Percentiles rank a stretch among this genome's conserved stretches.
Conservation (phyloP, 371 early-diverging fungal species). For the Dinochytrium kinnereticum region DNA sequence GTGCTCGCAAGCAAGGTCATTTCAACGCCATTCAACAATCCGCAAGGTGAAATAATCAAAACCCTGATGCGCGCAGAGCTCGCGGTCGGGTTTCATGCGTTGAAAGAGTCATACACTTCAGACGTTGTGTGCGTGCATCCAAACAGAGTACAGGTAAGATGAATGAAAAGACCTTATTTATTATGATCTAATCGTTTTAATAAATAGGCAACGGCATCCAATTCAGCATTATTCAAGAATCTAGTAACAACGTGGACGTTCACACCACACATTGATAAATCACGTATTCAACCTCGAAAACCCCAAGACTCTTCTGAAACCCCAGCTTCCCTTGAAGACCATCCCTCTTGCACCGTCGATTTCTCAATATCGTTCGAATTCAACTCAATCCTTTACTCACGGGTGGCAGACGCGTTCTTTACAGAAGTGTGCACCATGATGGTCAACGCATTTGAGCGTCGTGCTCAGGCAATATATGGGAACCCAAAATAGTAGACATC, state of each 20-base stretch:
- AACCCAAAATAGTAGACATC: not conserved
- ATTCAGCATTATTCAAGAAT: conserved; percentile 71
- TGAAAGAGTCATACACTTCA: conserved; percentile 78
- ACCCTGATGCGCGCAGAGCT: conserved; percentile 68
- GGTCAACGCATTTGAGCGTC: conserved; percentile 72
- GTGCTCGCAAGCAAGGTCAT: conserved; percentile 53
- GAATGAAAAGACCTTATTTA: not conserved
- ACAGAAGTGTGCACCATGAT: conserved; percentile 75
- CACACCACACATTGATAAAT: conserved; percentile 40
- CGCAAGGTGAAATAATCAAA: not conserved
- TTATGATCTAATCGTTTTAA: not conserved
- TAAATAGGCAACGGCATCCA: conserved; percentile 65
- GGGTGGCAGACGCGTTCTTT: conserved; percentile 75
- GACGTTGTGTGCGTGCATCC: conserved; percentile 66
- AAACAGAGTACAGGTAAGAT: conserved; percentile 5
- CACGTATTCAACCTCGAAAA: not conserved
- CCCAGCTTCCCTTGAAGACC: conserved; percentile 37
- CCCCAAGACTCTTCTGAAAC: conserved; percentile 5
- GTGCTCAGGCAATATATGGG: conserved; percentile 50
- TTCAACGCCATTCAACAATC: not conserved
- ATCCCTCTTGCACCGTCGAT: conserved; percentile 69
- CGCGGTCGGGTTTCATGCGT: conserved; percentile 73
- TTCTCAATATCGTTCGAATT: conserved; percentile 82
- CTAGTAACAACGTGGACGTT: conserved; percentile 74
- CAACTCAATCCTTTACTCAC: conserved; percentile 74